Evolutionary conservation across 192 early-diverging fungal species (phyloP).

Genomic region (Umbelopsis vinacea): DNA sequence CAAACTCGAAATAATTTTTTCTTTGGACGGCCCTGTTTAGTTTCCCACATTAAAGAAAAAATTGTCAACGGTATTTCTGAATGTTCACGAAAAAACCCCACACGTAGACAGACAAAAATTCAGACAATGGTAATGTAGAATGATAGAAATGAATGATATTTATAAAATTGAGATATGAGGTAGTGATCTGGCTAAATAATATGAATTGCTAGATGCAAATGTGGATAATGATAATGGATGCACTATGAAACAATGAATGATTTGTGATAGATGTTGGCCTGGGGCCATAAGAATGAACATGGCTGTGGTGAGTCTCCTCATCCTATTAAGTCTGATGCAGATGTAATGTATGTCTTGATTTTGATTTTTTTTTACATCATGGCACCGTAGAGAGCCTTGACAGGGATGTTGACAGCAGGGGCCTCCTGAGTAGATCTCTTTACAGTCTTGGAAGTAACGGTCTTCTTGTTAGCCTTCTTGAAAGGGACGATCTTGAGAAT

Average conservation of each 20-base stretch:
- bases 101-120: background rate
- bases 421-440: background rate
- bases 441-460: background rate
- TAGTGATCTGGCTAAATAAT: background rate
- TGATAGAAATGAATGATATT: too few relatives aligned
- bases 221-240: background rate
- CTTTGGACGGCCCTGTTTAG: too few relatives aligned
- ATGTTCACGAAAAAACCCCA: background rate
- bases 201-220: background rate
- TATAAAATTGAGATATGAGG: too few relatives aligned
- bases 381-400: constrained; percentile 8
- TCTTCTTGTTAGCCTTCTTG: constrained; percentile 1
- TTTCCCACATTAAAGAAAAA: too few relatives aligned
- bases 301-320: too few relatives aligned
- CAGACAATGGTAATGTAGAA: background rate
- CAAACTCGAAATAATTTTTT: too few relatives aligned
- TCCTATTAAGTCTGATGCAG: background rate
- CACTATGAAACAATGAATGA: background rate
- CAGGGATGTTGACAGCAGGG: background rate
- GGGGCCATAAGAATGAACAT: too few relatives aligned
- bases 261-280: background rate
- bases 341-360: background rate
- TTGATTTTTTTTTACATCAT: constrained; percentile 4
- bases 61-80: too few relatives aligned
- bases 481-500: constrained; percentile 9